phyloP scores from a whole-genome alignment of 2,329 filamentous ascomycete genomes.

The Hirsutella minnesotensis region DNA sequence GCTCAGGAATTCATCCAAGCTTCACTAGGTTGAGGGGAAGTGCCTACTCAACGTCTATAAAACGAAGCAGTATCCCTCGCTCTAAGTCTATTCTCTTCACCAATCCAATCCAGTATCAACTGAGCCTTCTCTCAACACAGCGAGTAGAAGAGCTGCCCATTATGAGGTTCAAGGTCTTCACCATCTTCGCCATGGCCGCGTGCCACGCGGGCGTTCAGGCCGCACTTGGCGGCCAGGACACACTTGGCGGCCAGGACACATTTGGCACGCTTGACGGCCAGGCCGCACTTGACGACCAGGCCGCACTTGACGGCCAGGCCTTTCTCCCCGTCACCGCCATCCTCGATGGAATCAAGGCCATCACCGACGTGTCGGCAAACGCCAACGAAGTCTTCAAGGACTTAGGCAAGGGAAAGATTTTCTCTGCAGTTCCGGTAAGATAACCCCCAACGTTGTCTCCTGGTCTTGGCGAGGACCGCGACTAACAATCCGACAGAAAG shows the following conservation, averaged over 20 bases:
- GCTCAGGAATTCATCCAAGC: too few species aligned
- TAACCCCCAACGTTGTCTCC: neutral
- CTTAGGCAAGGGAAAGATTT: neutral
- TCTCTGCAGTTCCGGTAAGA: neutral
- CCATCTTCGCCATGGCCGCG: slow-evolving; percentile 8
- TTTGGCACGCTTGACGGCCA: too few species aligned
- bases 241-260: too few species aligned
- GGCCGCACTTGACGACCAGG: too few species aligned
- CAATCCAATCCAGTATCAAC: too few species aligned
- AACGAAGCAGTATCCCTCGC: too few species aligned
- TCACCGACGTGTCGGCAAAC: slow-evolving; percentile 6
- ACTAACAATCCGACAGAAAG: neutral
- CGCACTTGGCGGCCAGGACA: too few species aligned
- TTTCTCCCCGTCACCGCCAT: slow-evolving; percentile 4
- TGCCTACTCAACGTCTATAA: too few species aligned
- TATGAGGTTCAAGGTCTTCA: slow-evolving; percentile 10
- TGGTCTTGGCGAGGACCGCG: neutral
- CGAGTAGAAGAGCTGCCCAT: neutral
- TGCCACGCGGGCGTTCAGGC: slow-evolving; percentile 6
- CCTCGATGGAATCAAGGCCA: slow-evolving; percentile 4
- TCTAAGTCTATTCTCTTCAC: too few species aligned
- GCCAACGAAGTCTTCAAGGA: slow-evolving; percentile 3
- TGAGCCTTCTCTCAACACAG: too few species aligned
- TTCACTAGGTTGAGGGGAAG: too few species aligned
- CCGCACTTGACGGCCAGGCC: too few species aligned